Conservation (phyloP, 2,329 filamentous ascomycete genomes). For the Davidsoniella eucalypti region DNA sequence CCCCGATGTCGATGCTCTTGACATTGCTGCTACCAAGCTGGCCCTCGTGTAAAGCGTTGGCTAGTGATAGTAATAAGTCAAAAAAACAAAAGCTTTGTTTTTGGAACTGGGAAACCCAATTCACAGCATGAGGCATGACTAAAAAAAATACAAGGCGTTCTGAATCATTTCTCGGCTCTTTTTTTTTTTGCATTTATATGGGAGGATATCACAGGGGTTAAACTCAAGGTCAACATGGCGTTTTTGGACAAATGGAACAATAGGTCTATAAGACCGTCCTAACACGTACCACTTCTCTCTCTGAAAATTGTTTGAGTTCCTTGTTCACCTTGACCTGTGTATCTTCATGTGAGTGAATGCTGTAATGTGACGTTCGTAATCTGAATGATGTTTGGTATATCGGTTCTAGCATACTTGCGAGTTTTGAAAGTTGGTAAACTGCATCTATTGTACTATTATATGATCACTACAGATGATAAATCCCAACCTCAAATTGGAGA, state of each 20-base stretch:
- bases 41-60: slow-evolving; percentile 65
- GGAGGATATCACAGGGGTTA: too few relatives aligned
- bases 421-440: too few relatives aligned
- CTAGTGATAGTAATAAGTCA: slow-evolving; percentile 9
- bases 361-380: too few relatives aligned
- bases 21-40: slow-evolving; percentile 98
- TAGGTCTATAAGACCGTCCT: too few relatives aligned
- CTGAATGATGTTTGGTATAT: too few relatives aligned
- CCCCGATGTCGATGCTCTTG: slow-evolving; percentile 90
- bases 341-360: too few relatives aligned
- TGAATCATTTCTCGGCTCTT: slow-evolving; percentile 17
- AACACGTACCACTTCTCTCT: background rate
- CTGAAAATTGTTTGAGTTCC: too few relatives aligned
- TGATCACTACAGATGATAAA: too few relatives aligned
- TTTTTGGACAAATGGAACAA: background rate
- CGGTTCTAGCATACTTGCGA: too few relatives aligned
- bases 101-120: slow-evolving; percentile 10
- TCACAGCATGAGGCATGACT: slow-evolving; percentile 11
- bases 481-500: too few relatives aligned
- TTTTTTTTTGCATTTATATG: slow-evolving; percentile 15
- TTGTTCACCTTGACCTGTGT: too few relatives aligned
- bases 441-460: too few relatives aligned
- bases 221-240: background rate
- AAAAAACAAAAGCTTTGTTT: slow-evolving; percentile 12
- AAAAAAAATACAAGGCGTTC: slow-evolving; percentile 13